These are phyloP conservation scores for Psidium friedrichsthalianum DNA, from an alignment of 345 rosid species.

Conservation along the genomic window DNA sequence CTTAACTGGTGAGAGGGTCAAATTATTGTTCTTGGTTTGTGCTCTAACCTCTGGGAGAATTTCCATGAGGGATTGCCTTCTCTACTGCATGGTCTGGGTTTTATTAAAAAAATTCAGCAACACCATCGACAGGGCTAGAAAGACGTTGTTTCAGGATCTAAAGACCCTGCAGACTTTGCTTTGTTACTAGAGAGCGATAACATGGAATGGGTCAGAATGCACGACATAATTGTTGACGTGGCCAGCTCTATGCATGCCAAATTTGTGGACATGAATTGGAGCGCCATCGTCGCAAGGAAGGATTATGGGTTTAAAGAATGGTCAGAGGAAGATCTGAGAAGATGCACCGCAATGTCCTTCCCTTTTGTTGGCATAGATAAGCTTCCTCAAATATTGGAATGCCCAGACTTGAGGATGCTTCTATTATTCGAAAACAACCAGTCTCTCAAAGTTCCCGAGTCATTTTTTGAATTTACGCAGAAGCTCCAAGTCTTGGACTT, in stretches of 20 bases:
- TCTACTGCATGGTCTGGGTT: background rate
- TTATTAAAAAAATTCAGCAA: too few species aligned
- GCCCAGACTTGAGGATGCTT: background rate
- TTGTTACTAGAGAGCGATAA: background rate
- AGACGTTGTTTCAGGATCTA: too few species aligned
- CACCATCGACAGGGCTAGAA: too few species aligned
- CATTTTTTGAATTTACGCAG: background rate
- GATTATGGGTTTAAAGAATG: background rate
- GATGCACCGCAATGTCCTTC: background rate
- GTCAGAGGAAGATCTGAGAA: background rate
- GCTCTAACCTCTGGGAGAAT: fast-evolving
- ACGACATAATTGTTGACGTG: background rate
- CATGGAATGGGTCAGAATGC: fast-evolving
- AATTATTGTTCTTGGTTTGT: fast-evolving
- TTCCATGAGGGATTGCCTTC: too few species aligned
- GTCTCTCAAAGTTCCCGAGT: background rate
- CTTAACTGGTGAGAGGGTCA: background rate
- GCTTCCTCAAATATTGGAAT: background rate
- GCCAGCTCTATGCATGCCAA: background rate
- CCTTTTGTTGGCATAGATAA: background rate
- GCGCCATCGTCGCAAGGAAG: background rate
- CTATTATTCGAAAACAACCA: background rate
- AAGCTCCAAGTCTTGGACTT: slow-evolving; percentile 10
- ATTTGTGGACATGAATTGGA: too few species aligned
- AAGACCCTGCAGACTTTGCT: too few species aligned